Evolutionary conservation across 2,329 filamentous ascomycete genomes (phyloP).

Genomic region (Fusarium goolgardi): DNA sequence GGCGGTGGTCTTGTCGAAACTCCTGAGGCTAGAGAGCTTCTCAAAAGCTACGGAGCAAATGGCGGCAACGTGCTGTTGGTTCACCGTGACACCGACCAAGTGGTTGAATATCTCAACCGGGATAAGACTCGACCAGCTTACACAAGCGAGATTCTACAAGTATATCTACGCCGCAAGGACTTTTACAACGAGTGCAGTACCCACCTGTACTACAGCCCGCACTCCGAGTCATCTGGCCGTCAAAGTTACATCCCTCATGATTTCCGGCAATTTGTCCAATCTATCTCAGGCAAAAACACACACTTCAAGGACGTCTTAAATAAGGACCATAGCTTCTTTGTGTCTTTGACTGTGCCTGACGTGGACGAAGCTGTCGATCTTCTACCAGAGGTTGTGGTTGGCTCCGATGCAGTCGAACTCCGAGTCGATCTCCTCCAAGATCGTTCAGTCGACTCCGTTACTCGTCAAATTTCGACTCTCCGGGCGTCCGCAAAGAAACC

Average conservation of each 20-base stretch:
- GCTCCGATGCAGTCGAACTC: slow-evolving; percentile 92
- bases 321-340: slow-evolving; percentile 87
- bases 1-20: slow-evolving; percentile 94
- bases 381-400: slow-evolving; percentile 79
- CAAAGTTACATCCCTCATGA: slow-evolving; percentile 50
- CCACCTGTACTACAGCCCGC: slow-evolving; percentile 89
- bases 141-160: slow-evolving; percentile 88
- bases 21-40: slow-evolving; percentile 79
- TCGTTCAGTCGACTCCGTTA: slow-evolving; percentile 79
- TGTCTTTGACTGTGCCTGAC: slow-evolving; percentile 86
- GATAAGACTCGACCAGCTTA: slow-evolving; percentile 95
- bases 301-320: slow-evolving; percentile 56
- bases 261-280: slow-evolving; percentile 55
- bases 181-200: slow-evolving; percentile 97
- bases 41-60: slow-evolving; percentile 76
- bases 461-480: slow-evolving; percentile 82
- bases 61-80: slow-evolving; percentile 90
- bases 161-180: slow-evolving; percentile 88
- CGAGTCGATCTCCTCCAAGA: slow-evolving; percentile 91
- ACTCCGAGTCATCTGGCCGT: slow-evolving; percentile 51
- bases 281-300: slow-evolving; percentile 56
- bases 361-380: slow-evolving; percentile 71
- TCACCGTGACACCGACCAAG: slow-evolving; percentile 85
- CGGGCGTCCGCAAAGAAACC: slow-evolving; percentile 78
- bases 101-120: slow-evolving; percentile 87